Evolutionary conservation across 75 land plant genomes (phyloP), one percentile per base, ranked within the genome.

Genomic region (Sequoia sempervirens): DNA sequence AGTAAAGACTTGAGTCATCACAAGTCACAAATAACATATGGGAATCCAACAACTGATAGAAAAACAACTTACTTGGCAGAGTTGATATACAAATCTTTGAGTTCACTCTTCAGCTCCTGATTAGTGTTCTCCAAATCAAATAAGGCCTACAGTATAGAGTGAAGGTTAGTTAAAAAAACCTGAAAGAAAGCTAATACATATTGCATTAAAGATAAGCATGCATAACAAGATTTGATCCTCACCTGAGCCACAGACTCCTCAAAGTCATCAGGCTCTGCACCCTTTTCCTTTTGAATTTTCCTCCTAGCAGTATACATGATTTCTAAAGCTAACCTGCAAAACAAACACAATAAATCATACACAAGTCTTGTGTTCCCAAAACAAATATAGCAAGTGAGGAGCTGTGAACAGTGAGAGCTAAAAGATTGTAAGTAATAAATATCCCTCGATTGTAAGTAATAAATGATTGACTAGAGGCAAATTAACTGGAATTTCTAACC

Each of bases 211-310:
- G 32, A 56, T 47, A 78, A 14, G 20, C 58, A 58, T 18, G 13
- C 68, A 58, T 2, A 15, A 46, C 12, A 53, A 30, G 18, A 10
- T 40, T 47, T 14, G 81, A 17, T 11, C 46, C 47, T 47, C 46
- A 93, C 95, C 95, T 93, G 95, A 32, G 95, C 96, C 45, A 92
- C 96, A 18, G 93, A 87, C 84, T 95, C 96, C 82, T 95, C 96
- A 85, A 95, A 93, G 30, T 93, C 95, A 69, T 95, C 80, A 26
- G 96, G 96, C 83, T 95, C 96, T 6, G 84, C 89, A 78, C 84
- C 92, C 81, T 94, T 92, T 40, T 95, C 96, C 88, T 95, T 95
- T 79, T 90, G 94, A 79, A 95, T 95, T 82, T 95, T 95, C 90
- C 86, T 92, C 82, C 86, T 88, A 38, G 91, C 88, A 26, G 96